phyloP scores from a whole-genome alignment of 1,139 yeast species.

The Magnusiomyces suaveolens region DNA sequence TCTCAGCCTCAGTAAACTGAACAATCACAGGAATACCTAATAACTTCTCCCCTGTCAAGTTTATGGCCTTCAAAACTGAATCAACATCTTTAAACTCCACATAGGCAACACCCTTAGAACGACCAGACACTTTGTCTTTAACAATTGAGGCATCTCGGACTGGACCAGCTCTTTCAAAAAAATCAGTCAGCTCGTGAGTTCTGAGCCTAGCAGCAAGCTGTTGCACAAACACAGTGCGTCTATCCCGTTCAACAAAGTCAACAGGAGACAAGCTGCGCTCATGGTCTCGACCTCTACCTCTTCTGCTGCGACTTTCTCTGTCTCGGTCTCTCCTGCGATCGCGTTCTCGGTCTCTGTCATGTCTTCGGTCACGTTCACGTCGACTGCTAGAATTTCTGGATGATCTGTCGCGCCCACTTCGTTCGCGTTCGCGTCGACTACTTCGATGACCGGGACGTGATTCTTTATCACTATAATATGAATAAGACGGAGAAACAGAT shows the following conservation, averaged over 20 bases:
- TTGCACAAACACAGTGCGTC: constrained; percentile 34
- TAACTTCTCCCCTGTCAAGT: constrained; percentile 31
- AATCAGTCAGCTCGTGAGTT: constrained; percentile 29
- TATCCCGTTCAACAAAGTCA: constrained; percentile 24
- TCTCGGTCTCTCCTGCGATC: not conserved
- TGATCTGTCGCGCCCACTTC: not conserved
- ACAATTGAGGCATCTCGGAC: constrained; percentile 34
- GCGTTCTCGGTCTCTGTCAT: not conserved
- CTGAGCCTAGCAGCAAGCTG: constrained; percentile 32
- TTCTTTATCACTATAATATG: not conserved
- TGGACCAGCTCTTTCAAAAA: constrained; percentile 31
- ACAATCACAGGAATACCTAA: constrained; percentile 34
- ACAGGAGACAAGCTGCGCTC: constrained; percentile 1
- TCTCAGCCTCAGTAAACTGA: constrained; percentile 33
- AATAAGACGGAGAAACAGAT: not conserved
- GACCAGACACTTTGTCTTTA: constrained; percentile 30
- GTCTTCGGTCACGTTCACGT: not conserved
- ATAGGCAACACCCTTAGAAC: constrained; percentile 35
- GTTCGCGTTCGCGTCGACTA: not conserved
- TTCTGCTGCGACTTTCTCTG: not conserved
- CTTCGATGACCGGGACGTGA: not conserved
- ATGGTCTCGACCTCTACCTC: constrained; percentile 9
- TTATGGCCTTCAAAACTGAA: constrained; percentile 29
- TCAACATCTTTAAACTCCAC: constrained; percentile 32
- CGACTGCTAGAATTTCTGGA: not conserved